Percentiles rank a stretch among this genome's conserved stretches.
Conservation (phyloP, 306 rosid genomes). For the Vachellia pachyceras region DNA sequence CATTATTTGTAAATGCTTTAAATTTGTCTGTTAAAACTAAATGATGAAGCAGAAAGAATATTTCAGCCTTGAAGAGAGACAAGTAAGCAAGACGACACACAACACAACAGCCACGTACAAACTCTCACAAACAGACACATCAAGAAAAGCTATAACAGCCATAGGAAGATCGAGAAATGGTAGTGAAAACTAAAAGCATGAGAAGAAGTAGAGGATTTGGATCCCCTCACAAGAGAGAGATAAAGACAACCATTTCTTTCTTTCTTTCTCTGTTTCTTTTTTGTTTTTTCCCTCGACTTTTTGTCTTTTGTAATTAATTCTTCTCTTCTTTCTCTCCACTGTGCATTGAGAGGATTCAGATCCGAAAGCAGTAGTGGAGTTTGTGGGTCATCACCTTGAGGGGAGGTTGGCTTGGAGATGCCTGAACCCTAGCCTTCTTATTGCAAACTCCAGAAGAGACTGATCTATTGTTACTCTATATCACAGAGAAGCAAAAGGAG, state of each 20-base stretch:
- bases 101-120: slow-evolving; percentile 15
- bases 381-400: slow-evolving; percentile 56
- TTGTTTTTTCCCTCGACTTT: background rate
- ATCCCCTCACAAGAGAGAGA: background rate
- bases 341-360: background rate
- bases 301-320: background rate
- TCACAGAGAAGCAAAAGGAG: background rate
- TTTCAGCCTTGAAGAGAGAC: slow-evolving; percentile 37
- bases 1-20: background rate
- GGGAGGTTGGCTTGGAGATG: slow-evolving; percentile 67
- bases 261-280: background rate
- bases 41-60: slow-evolving; percentile 42
- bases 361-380: background rate
- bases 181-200: background rate
- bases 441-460: slow-evolving; percentile 50
- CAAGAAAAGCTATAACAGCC: background rate
- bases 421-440: slow-evolving; percentile 70
- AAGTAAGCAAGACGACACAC: slow-evolving; percentile 39
- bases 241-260: background rate
- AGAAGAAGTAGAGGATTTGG: background rate
- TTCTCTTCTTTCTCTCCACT: background rate
- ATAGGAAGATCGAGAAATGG: background rate
- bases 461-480: slow-evolving; percentile 49
- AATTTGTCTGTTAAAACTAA: slow-evolving; percentile 5
- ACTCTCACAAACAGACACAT: background rate